Evolutionary conservation across 2,329 filamentous ascomycete species (phyloP).

Genomic region (Ophiostoma quercus): DNA sequence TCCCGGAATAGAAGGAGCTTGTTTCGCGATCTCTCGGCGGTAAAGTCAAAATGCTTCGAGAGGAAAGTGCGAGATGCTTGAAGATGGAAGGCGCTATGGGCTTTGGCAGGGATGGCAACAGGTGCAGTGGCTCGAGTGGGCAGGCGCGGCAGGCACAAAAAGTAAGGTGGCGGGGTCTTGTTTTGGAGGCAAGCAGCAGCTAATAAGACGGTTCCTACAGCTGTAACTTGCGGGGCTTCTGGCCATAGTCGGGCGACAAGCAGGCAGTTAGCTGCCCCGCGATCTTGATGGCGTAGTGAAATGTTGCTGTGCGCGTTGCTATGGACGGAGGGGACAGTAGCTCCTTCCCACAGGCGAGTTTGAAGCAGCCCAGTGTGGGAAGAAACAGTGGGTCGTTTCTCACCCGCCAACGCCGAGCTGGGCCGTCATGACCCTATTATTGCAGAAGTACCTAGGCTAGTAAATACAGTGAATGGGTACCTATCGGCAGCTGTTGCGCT

Average conservation of each 20-base stretch:
- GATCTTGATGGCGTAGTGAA: constrained; percentile 9
- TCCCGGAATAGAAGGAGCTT: neutral
- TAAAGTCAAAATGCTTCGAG: neutral
- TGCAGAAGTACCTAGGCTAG: neutral
- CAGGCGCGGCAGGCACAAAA: constrained; percentile 20
- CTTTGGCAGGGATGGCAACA: constrained; percentile 4
- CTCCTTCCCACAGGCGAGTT: neutral
- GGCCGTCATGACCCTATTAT: neutral
- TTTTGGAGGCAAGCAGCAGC: constrained; percentile 6
- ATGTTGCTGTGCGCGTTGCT: neutral
- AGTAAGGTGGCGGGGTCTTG: constrained; percentile 26
- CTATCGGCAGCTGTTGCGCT: too few species aligned
- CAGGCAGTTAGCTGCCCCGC: constrained; percentile 16
- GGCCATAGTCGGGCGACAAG: neutral
- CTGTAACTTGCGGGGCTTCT: neutral
- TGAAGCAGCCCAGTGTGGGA: neutral
- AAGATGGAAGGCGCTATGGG: constrained; percentile 2
- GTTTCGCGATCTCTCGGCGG: neutral
- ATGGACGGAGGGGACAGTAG: neutral
- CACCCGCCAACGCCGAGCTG: neutral
- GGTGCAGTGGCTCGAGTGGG: neutral
- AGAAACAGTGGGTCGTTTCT: neutral
- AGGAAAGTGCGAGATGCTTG: neutral
- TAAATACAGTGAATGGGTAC: neutral
- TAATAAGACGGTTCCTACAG: neutral